Base-by-base conservation (phyloP, 1,284 basidiomycete species). In the Ustilago lituana region DNA sequence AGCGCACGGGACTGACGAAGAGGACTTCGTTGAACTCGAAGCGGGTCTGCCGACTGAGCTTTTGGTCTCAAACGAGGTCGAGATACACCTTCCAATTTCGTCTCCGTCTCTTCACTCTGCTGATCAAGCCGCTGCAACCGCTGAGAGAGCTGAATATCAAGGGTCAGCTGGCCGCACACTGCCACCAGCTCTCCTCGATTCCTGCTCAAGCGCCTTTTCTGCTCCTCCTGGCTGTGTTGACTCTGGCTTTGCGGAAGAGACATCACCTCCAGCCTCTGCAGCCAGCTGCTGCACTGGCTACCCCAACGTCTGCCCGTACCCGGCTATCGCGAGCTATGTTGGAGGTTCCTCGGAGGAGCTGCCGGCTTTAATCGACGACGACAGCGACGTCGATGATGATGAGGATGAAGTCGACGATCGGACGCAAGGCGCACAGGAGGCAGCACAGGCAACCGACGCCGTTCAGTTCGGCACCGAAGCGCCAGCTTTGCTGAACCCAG, bases 241-340 rank as follows among this genome's bases (percentile, higher is more conserved):
- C 35, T 70, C 61, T 19, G 60, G 60, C 24, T 72, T 68, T 20
- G 64, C 69, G 3, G 64, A 72, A 32, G 26, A 35, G 8, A 12
- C 44, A 10, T 63, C 64, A 23, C 45, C 40, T 27, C 48, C 56
- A 12, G 19, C 56, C 4, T 59, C 63, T n/a, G 53, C 35, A 22
- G 45, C 62, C 17, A 59, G 56, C 48, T 59, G 49, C 68, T 59
- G 56, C 35, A 37, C 45, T 4, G 63, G 55, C 38, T 71, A 71
- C n/a, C 68, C 68, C 2, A 59, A 71, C 32, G 56, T 71, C 5
- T 71, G 68, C 41, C 68, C 68, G 0, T 71, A 71, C 17, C 68
- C 68, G 17, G 47, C 62, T 14, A 26, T 39, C 3, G 20, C 15
- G 5, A 55, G 48, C 27, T 51, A 36, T 15, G 45, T 43, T 10